Evolutionary conservation across 768 basidiomycete species (phyloP).

Genomic region (Hebeloma cylindrosporum): DNA sequence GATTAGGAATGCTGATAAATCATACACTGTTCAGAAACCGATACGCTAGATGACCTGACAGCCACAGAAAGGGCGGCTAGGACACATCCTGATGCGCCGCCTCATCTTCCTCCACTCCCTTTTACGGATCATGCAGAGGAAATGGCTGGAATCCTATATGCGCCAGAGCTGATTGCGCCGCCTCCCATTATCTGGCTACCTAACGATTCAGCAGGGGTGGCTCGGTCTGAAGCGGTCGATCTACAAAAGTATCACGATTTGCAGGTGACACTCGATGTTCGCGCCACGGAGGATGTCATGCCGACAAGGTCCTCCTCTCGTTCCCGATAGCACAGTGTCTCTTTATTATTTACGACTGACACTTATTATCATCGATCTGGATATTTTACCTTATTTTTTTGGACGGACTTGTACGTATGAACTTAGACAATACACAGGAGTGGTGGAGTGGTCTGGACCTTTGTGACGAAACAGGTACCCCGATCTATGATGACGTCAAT

Average conservation of each 20-base stretch:
- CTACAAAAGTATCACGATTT: slow-evolving; percentile 73
- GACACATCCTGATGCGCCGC: slow-evolving; percentile 76
- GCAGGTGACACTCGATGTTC: slow-evolving; percentile 68
- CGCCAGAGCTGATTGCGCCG: slow-evolving; percentile 78
- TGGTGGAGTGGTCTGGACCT: slow-evolving; percentile 15
- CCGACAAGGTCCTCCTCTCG: slow-evolving; percentile 34
- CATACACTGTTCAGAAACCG: slow-evolving; percentile 48
- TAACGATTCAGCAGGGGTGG: slow-evolving; percentile 72
- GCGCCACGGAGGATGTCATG: slow-evolving; percentile 51
- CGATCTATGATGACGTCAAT: slow-evolving; percentile 22
- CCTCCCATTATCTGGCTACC: slow-evolving; percentile 84
- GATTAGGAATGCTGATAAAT: slow-evolving; percentile 8
- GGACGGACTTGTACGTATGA: slow-evolving; percentile 1
- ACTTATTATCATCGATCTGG: slow-evolving; percentile 3
- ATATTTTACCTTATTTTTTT: slow-evolving; percentile 3
- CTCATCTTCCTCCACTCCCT: slow-evolving; percentile 64
- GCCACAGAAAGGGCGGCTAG: slow-evolving; percentile 78
- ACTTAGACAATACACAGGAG: slow-evolving; percentile 3
- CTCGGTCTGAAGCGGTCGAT: slow-evolving; percentile 73
- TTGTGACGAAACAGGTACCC: slow-evolving; percentile 7
- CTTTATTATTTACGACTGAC: slow-evolving; percentile 6
- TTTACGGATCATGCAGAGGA: slow-evolving; percentile 78
- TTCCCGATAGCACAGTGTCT: slow-evolving; percentile 22
- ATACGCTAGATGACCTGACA: slow-evolving; percentile 77
- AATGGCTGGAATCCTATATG: slow-evolving; percentile 76